Conservation (phyloP, 2,329 filamentous ascomycete genomes). For the Chrysosporium queenslandicum region DNA sequence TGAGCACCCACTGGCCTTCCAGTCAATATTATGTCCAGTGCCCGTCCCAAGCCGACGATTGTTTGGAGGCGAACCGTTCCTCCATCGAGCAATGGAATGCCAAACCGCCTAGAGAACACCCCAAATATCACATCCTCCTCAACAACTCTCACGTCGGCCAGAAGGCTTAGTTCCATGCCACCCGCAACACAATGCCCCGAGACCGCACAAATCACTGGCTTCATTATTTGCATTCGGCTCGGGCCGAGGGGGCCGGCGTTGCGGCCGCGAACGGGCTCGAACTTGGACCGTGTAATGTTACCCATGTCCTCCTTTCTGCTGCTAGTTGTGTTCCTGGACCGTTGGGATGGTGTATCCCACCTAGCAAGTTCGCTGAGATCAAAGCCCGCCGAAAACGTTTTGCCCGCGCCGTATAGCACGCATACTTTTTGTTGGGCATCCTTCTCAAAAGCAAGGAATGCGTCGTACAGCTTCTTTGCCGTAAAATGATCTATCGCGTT, state of each 20-base stretch:
- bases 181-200: slow-evolving; percentile 47
- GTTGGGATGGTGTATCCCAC: slow-evolving; percentile 11
- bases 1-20: slow-evolving; percentile 41
- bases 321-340: background rate
- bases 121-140: slow-evolving; percentile 47
- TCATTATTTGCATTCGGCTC: slow-evolving; percentile 41
- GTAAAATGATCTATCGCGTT: slow-evolving; percentile 47
- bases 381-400: slow-evolving; percentile 46
- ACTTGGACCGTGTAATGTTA: slow-evolving; percentile 17
- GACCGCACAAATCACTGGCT: slow-evolving; percentile 45
- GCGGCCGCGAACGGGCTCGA: slow-evolving; percentile 28
- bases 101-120: slow-evolving; percentile 47
- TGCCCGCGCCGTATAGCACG: slow-evolving; percentile 40
- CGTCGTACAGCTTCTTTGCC: slow-evolving; percentile 39
- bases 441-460: slow-evolving; percentile 43
- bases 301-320: background rate
- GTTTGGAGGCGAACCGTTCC: slow-evolving; percentile 46
- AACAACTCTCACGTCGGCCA: slow-evolving; percentile 46
- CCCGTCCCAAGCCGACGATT: slow-evolving; percentile 44
- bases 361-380: slow-evolving; percentile 42
- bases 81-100: slow-evolving; percentile 44
- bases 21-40: slow-evolving; percentile 49
- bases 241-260: slow-evolving; percentile 45
- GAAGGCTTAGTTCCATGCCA: slow-evolving; percentile 44
- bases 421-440: slow-evolving; percentile 45